phyloP scores from a whole-genome alignment of 805 yeast species.

The Pichia eremophila region DNA sequence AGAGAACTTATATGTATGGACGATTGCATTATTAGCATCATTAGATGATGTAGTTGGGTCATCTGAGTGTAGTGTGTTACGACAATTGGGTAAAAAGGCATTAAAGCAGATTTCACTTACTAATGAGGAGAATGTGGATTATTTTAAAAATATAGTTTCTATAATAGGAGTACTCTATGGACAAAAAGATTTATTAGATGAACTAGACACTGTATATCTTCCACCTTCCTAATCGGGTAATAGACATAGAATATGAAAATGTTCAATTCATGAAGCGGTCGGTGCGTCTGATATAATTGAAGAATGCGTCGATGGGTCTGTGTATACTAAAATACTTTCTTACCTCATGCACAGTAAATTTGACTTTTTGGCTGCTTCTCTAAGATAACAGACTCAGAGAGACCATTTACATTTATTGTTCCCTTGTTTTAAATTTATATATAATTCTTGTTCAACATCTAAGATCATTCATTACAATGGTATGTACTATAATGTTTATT shows the following conservation, averaged over 20 bases:
- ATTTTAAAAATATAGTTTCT: background rate
- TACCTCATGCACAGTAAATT: too few species aligned
- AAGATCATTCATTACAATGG: background rate
- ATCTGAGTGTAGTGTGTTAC: constrained; percentile 30
- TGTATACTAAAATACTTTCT: too few species aligned
- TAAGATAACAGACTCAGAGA: too few species aligned
- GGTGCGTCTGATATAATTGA: too few species aligned
- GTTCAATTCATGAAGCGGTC: background rate
- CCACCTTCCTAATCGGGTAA: too few species aligned
- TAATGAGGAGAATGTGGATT: background rate
- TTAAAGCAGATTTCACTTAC: constrained; percentile 9
- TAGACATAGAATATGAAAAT: too few species aligned
- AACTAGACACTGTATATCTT: too few species aligned
- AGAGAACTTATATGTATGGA: constrained; percentile 29
- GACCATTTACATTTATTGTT: too few species aligned
- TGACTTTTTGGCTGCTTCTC: too few species aligned
- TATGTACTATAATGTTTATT: background rate
- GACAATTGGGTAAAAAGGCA: constrained; percentile 34
- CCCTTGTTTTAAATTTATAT: too few species aligned
- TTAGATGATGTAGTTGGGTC: constrained; percentile 30
- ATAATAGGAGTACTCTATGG: constrained; percentile 7
- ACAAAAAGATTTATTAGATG: constrained; percentile 4
- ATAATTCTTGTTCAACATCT: too few species aligned
- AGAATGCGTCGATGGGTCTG: too few species aligned
- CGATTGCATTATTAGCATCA: constrained; percentile 29